Evolutionary conservation across 257 asterid genomes (phyloP), one percentile per base, ranked within the genome.

Genomic region (Ocimum tenuiflorum): DNA sequence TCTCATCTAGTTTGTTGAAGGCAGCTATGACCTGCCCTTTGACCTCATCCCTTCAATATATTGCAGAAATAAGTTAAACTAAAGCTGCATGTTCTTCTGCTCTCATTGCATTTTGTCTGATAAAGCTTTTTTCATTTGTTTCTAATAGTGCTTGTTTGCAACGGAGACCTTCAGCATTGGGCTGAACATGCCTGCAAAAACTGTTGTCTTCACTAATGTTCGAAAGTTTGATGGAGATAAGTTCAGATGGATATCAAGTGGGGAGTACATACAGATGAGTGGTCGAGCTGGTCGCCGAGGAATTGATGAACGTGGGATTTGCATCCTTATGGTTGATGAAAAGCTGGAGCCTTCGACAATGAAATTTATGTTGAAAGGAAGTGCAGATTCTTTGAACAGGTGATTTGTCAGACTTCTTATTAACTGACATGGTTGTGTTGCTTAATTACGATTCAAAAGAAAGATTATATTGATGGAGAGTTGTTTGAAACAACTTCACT

Each of bases 281-380:
- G 97, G 99, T 46, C 96, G 99, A 47, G 99, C 99, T 79, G 99
- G 99, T 76, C 97, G 99, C 33, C 85, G 97, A 66, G 99, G 99
- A 62, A 92, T 92, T 80, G 99, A 92, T 82, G 94, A 92, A 7
- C 97, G 99, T 50, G 99, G 99, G 47, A 82, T 92, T 50, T 92
- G 99, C 88, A 89, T 92, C 78, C 99, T 92, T 74, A 92, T 92
- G 99, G 95, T 92, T 77, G 99, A 92, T 77, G 99, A 92, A 74
- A 92, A 89, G 75, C 75, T 92, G 69, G 99, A 89, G 74, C 99
- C 97, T 76, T 83, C 97, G 51, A 89, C 95, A 8, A 92, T 91
- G 55, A 92, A 92, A 77, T 45, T 71, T 72, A 92, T 89, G 99
- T 79, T 92, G 36, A 92, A 89, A 83, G 99, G 99, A 80, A 88